Percentiles rank a stretch among this genome's conserved stretches.
phyloP scores from a whole-genome alignment of 2,329 filamentous ascomycete species.

The Penicillium corylophilum region DNA sequence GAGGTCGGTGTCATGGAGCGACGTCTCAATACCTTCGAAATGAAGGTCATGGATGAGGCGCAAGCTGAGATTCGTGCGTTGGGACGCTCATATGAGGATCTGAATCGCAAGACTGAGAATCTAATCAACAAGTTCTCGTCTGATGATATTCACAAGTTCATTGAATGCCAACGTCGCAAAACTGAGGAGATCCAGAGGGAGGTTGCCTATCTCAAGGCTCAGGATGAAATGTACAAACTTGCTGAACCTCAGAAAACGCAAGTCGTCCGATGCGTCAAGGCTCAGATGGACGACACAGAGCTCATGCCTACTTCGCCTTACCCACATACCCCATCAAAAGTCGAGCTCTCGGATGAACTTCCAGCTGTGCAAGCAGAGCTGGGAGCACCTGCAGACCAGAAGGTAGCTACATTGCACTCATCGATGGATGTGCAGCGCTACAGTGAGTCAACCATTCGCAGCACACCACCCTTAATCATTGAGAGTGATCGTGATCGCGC shows the following conservation, averaged over 20 bases:
- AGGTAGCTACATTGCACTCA: background rate
- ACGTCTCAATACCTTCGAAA: slow-evolving; percentile 10
- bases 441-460: background rate
- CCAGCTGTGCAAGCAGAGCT: background rate
- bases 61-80: slow-evolving; percentile 9
- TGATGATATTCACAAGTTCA: slow-evolving; percentile 4
- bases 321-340: background rate
- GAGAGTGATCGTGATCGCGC: background rate
- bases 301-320: background rate
- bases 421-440: background rate
- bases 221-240: background rate
- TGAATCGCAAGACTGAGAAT: slow-evolving; percentile 6
- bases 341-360: background rate
- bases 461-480: background rate
- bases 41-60: slow-evolving; percentile 8
- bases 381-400: background rate
- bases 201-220: slow-evolving; percentile 5
- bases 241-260: background rate
- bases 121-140: slow-evolving; percentile 1
- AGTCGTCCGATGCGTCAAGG: background rate
- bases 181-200: slow-evolving; percentile 11
- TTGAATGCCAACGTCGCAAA: slow-evolving; percentile 8
- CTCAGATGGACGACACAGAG: background rate
- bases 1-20: slow-evolving; percentile 10
- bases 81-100: slow-evolving; percentile 1